Conservation (phyloP, 1,139 yeast genomes). For the Wickerhamiella pararugosa region DNA sequence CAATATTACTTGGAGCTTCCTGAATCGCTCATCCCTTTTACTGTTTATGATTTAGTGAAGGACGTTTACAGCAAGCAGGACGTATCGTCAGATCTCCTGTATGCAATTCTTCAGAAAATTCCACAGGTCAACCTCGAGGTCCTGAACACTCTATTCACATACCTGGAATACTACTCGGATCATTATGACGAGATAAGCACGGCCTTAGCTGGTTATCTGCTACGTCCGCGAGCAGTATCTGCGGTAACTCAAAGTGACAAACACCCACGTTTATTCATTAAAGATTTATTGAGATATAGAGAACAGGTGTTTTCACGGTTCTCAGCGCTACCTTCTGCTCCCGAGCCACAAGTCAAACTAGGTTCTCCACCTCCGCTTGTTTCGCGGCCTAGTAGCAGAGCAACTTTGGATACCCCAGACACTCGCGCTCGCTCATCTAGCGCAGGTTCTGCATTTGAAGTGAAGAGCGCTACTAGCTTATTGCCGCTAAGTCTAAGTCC, state of each 20-base stretch:
- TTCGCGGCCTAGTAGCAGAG: not conserved
- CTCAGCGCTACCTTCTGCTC: not conserved
- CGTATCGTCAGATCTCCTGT: slow-evolving; percentile 11
- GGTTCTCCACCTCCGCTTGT: not conserved
- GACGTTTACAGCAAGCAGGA: slow-evolving; percentile 34
- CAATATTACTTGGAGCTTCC: slow-evolving; percentile 70
- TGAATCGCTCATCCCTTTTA: slow-evolving; percentile 56
- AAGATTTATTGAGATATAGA: slow-evolving; percentile 18
- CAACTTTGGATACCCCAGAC: not conserved
- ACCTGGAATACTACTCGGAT: slow-evolving; percentile 10
- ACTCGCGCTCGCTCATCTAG: slow-evolving; percentile 1
- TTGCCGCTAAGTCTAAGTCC: slow-evolving; percentile 5
- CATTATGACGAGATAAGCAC: slow-evolving; percentile 8
- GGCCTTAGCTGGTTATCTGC: slow-evolving; percentile 19
- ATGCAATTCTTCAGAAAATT: slow-evolving; percentile 15
- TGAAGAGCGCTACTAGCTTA: slow-evolving; percentile 1
- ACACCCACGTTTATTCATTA: slow-evolving; percentile 20
- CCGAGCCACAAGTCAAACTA: not conserved
- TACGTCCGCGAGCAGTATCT: slow-evolving; percentile 24
- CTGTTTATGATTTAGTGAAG: slow-evolving; percentile 50
- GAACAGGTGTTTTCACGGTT: slow-evolving; percentile 15
- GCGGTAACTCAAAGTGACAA: slow-evolving; percentile 20
- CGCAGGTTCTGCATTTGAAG: slow-evolving; percentile 3
- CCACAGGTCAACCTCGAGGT: slow-evolving; percentile 14
- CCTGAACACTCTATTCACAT: slow-evolving; percentile 13